phyloP scores from a whole-genome alignment of 768 basidiomycete genomes.

The Leccinum broughii region DNA sequence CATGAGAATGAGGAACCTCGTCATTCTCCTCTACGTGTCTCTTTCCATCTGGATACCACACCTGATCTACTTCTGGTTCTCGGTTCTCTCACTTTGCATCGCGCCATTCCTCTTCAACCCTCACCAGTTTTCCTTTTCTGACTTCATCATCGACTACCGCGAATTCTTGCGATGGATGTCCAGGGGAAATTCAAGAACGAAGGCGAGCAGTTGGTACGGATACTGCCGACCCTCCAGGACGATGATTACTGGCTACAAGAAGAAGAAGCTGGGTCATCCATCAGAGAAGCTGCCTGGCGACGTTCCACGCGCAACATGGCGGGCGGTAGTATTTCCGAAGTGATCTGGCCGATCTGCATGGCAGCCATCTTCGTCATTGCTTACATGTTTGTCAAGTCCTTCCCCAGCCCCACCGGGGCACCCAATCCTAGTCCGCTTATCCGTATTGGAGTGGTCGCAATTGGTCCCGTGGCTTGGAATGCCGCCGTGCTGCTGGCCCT shows the following conservation, averaged over 20 bases:
- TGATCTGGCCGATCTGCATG: slow-evolving; percentile 75
- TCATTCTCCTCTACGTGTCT: slow-evolving; percentile 88
- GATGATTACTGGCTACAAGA: slow-evolving; percentile 98
- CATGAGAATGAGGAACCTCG: slow-evolving; percentile 93
- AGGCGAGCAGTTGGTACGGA: slow-evolving; percentile 98
- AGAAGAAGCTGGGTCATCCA: slow-evolving; percentile 96
- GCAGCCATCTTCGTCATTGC: slow-evolving; percentile 79
- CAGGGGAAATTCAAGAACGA: slow-evolving; percentile 93
- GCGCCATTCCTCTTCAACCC: slow-evolving; percentile 99
- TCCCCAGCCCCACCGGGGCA: slow-evolving; percentile 64
- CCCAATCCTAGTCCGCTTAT: slow-evolving; percentile 81
- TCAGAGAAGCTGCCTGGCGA: slow-evolving; percentile 97
- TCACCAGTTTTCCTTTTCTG: slow-evolving; percentile 97
- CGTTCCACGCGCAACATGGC: slow-evolving; percentile 89
- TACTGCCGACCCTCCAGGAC: slow-evolving; percentile 97
- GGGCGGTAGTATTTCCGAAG: slow-evolving; percentile 81
- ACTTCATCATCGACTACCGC: slow-evolving; percentile 98
- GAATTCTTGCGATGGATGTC: slow-evolving; percentile 99
- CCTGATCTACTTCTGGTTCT: slow-evolving; percentile 99
- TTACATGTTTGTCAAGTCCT: slow-evolving; percentile 93
- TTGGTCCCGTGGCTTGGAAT: slow-evolving; percentile 96
- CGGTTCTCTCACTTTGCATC: slow-evolving; percentile 90
- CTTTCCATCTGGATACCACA: slow-evolving; percentile 92
- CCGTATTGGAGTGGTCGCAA: slow-evolving; percentile 82
- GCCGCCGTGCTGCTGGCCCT: slow-evolving; percentile 79